Conservation (phyloP, 164 flowering plant genomes). For the Chloranthus sessilifolius region DNA sequence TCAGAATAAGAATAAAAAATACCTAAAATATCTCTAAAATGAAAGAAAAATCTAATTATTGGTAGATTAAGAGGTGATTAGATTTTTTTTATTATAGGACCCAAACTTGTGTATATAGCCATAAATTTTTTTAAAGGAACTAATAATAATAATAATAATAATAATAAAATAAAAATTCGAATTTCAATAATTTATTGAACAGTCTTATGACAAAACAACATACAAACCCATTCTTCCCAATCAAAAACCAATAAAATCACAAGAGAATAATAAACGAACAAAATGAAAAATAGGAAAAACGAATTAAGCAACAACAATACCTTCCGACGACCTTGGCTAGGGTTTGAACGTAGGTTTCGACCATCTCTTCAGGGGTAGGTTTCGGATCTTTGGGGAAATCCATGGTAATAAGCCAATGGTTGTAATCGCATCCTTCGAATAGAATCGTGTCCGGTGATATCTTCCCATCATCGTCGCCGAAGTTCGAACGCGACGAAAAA, state of each 20-base stretch:
- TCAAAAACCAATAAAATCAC: not conserved
- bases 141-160: too few species aligned
- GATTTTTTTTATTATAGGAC: too few species aligned
- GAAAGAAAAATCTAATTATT: too few species aligned
- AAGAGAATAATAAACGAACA: not conserved
- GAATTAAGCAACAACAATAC: constrained; percentile 12
- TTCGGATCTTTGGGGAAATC: constrained; percentile 68
- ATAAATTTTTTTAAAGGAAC: too few species aligned
- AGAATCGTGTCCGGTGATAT: constrained; percentile 56
- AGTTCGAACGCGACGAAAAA: constrained; percentile 14
- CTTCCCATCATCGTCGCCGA: constrained; percentile 32
- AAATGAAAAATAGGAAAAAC: not conserved
- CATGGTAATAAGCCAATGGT: constrained; percentile 89
- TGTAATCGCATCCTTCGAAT: constrained; percentile 91
- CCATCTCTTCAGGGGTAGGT: constrained; percentile 73
- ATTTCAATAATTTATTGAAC: too few species aligned
- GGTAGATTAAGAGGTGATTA: too few species aligned
- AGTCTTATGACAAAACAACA: too few species aligned
- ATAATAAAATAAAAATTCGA: too few species aligned
- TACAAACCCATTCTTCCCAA: too few species aligned
- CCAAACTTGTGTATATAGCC: too few species aligned
- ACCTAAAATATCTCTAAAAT: too few species aligned
- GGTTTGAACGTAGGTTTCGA: constrained; percentile 70
- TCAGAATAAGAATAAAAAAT: too few species aligned
- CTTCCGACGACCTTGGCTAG: constrained; percentile 78